phyloP scores from a whole-genome alignment of 1,139 yeast species.

The Geotrichum histeridarum region DNA sequence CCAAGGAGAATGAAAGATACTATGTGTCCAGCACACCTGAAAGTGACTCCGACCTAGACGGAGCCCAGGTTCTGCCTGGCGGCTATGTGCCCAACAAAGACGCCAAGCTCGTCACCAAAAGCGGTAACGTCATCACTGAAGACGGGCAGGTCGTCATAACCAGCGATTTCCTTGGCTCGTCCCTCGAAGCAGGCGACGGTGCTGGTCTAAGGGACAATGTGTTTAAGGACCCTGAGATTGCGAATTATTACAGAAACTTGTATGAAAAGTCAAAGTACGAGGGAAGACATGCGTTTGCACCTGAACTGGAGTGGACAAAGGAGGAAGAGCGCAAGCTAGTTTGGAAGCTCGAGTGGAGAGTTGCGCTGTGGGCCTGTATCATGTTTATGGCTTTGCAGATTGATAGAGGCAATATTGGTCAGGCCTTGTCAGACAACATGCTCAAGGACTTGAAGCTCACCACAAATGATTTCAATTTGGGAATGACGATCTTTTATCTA shows the following conservation, averaged over 20 bases:
- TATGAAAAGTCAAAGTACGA: constrained; percentile 46
- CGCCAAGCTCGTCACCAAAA: constrained; percentile 20
- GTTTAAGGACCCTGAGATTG: constrained; percentile 42
- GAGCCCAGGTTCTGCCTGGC: background rate
- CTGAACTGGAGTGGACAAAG: constrained; percentile 45
- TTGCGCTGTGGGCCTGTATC: constrained; percentile 45
- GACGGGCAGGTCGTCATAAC: constrained; percentile 22
- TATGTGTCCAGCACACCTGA: background rate
- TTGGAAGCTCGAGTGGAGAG: constrained; percentile 43
- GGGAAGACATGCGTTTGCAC: constrained; percentile 45
- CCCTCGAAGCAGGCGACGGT: background rate
- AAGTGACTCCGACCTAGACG: background rate
- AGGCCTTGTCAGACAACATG: constrained; percentile 50
- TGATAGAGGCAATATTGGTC: constrained; percentile 49
- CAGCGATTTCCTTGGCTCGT: background rate
- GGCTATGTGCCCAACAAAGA: constrained; percentile 4
- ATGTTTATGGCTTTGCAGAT: constrained; percentile 50
- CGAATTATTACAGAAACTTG: constrained; percentile 40
- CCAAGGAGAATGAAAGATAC: background rate
- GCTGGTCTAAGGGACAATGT: constrained; percentile 12
- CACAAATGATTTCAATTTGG: constrained; percentile 49
- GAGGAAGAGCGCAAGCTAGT: constrained; percentile 44
- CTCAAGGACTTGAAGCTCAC: constrained; percentile 43
- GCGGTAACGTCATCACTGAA: constrained; percentile 24
- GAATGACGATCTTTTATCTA: constrained; percentile 44